A percentile compares a stretch with the other conserved stretches of the same genome.
phyloP scores from a whole-genome alignment of 148 eudicot species.

The Camellia granthamiana region DNA sequence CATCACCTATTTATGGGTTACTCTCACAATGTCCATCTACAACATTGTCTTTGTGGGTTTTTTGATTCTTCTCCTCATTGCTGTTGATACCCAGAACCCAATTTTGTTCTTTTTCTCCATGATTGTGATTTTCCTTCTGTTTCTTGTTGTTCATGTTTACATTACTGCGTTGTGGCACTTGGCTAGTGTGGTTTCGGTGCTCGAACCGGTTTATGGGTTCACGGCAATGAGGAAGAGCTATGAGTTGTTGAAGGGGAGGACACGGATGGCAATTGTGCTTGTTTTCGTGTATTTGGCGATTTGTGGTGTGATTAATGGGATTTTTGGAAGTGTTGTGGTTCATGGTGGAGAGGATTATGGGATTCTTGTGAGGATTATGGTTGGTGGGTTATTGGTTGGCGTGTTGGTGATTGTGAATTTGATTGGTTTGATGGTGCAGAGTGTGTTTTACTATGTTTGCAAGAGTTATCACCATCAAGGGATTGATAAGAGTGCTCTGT shows the following conservation, averaged over 20 bases:
- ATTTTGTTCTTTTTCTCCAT: slow-evolving; percentile 44
- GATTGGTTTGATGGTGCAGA: slow-evolving; percentile 85
- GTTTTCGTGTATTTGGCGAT: slow-evolving; percentile 60
- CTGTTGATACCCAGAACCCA: slow-evolving; percentile 51
- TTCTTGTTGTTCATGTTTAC: slow-evolving; percentile 78
- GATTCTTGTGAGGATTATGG: slow-evolving; percentile 49
- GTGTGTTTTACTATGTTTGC: slow-evolving; percentile 97
- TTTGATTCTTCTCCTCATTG: slow-evolving; percentile 50
- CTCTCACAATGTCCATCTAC: slow-evolving; percentile 56
- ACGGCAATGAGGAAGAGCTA: slow-evolving; percentile 85
- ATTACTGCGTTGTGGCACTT: slow-evolving; percentile 90
- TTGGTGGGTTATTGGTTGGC: slow-evolving; percentile 93
- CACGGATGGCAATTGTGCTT: slow-evolving; percentile 45
- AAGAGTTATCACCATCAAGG: slow-evolving; percentile 87
- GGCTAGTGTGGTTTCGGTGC: slow-evolving; percentile 81
- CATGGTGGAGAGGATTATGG: slow-evolving; percentile 40
- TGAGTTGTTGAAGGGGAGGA: slow-evolving; percentile 69
- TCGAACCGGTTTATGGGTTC: slow-evolving; percentile 76
- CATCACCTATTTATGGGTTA: slow-evolving; percentile 69
- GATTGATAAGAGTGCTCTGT: slow-evolving; percentile 75
- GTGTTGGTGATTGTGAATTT: slow-evolving; percentile 81
- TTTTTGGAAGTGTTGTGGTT: slow-evolving; percentile 67
- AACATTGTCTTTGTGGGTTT: slow-evolving; percentile 48
- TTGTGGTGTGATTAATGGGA: slow-evolving; percentile 64
- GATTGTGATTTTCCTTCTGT: slow-evolving; percentile 44